Evolutionary conservation across 805 yeast genomes (phyloP), one percentile per base, ranked within the genome.

Genomic region (Wickerhamiella spandovensis): DNA sequence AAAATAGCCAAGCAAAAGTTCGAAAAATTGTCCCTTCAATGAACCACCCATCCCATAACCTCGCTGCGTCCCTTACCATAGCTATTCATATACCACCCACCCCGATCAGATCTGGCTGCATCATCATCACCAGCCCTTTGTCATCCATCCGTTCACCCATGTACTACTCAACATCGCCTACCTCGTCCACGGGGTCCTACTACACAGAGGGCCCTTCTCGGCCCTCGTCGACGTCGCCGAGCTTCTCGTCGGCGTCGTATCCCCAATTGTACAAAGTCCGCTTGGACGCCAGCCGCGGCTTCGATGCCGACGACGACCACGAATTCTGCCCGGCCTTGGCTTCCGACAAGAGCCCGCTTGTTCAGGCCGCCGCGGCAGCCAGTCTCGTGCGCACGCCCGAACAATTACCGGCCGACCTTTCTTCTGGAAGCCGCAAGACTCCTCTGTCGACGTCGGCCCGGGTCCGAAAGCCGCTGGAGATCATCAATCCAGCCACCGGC

Each of bases 271-370:
- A 54, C 46, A 57, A 56, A 47, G 37, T 51, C 49, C 54, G 63
- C 13, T 53, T 52, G 23, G 63, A 80, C 56, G 73, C 79, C 39
- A 77, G 80, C 58, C 75, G 83, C 57, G 80, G 86, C 38, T 81
- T 83, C 62, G 88, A 81, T 56, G 61, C 72, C 41, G 86, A 79
- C 61, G 84, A 82, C 56, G 90, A 83, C 63, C 61, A 74, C 47
- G 89, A 81, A 66, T 84, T 84, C 63, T 79, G 81, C 56, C 84
- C 84, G 8, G 68, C 67, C 2, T 54, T 66, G 38, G 51, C 55
- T 21, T 47, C 50, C 10, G 38, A 48, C 39, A 44, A 38, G 32
- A 24, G 20, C 51, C 12, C 39, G 8, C 24, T 43, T 5, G 45
- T 43, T 15, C 18, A 25, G 6, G 10, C 46, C n/a, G 50, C 43